Percentiles rank a stretch among this genome's conserved stretches.
Conservation (phyloP, 2,329 filamentous ascomycete genomes). For the Aspergillus niger region DNA sequence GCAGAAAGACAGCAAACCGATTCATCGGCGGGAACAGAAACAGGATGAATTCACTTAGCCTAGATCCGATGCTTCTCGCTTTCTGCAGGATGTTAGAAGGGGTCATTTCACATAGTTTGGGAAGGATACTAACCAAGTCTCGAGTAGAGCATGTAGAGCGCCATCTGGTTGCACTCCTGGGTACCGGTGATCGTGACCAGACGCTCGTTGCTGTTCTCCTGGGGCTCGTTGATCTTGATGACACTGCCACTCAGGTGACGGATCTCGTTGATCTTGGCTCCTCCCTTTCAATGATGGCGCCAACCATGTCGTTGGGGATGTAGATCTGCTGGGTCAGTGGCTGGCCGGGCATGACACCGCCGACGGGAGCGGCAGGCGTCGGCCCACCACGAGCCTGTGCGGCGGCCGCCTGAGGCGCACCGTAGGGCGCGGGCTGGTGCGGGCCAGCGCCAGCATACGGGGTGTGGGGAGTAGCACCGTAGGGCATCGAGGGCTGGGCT, state of each 20-base stretch:
- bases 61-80: conserved; percentile 75
- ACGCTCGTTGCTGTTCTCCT: conserved; percentile 98
- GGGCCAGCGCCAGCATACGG: conserved; percentile 79
- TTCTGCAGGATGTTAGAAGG: conserved; percentile 52
- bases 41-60: conserved; percentile 15
- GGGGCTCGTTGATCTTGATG: conserved; percentile 99
- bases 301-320: conserved; percentile 99
- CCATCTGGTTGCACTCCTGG: conserved; percentile 98
- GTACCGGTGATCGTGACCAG: conserved; percentile 97
- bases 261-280: conserved; percentile 99
- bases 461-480: conserved; percentile 71
- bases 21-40: conserved; percentile 22
- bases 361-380: conserved; percentile 66
- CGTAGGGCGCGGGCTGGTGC: conserved; percentile 72
- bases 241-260: conserved; percentile 95
- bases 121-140: conserved; percentile 70
- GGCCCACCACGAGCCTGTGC: conserved; percentile 69
- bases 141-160: conserved; percentile 98
- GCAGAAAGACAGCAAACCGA: conserved; percentile 20
- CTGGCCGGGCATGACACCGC: conserved; percentile 72
- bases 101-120: conserved; percentile 8
- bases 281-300: conserved; percentile 97
- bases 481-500: conserved; percentile 72
- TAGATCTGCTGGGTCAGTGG: conserved; percentile 97
- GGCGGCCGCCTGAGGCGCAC: conserved; percentile 60